phyloP scores from a whole-genome alignment of 805 yeast genomes.

The Teunomyces cretensis region DNA sequence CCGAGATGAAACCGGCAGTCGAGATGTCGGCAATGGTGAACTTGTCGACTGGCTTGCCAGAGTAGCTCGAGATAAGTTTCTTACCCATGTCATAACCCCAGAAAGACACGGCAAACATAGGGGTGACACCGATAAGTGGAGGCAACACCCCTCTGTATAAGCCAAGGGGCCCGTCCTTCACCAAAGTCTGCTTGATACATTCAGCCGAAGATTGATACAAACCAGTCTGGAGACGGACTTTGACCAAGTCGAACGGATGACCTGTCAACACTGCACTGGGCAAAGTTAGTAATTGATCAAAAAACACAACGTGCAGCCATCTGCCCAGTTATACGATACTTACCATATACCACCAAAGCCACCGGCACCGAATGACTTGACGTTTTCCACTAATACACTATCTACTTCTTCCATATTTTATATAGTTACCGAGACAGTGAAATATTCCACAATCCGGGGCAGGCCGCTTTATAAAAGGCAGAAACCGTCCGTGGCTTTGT shows the following conservation, averaged over 20 bases:
- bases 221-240: conserved; percentile 89
- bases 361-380: conserved; percentile 86
- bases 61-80: conserved; percentile 54
- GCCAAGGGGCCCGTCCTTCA: conserved; percentile 74
- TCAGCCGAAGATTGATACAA: conserved; percentile 60
- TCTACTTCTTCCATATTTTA: conserved; percentile 43
- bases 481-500: background rate
- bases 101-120: conserved; percentile 96
- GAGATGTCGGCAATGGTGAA: conserved; percentile 72
- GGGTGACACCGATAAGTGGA: conserved; percentile 94
- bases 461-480: background rate
- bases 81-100: conserved; percentile 98
- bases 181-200: conserved; percentile 69
- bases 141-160: conserved; percentile 93
- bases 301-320: too few relatives aligned
- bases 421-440: background rate
- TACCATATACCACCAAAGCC: conserved; percentile 89
- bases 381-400: conserved; percentile 63
- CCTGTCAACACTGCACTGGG: conserved; percentile 86
- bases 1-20: conserved; percentile 91
- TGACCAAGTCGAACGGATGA: conserved; percentile 92
- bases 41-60: conserved; percentile 36
- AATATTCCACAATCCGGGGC: background rate
- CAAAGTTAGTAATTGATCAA: conserved; percentile 3
- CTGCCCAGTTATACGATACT: conserved; percentile 7